These are phyloP conservation scores for Podospora conica DNA, from an alignment of 495 filamentous ascomycete species.

Conservation along the genomic window DNA sequence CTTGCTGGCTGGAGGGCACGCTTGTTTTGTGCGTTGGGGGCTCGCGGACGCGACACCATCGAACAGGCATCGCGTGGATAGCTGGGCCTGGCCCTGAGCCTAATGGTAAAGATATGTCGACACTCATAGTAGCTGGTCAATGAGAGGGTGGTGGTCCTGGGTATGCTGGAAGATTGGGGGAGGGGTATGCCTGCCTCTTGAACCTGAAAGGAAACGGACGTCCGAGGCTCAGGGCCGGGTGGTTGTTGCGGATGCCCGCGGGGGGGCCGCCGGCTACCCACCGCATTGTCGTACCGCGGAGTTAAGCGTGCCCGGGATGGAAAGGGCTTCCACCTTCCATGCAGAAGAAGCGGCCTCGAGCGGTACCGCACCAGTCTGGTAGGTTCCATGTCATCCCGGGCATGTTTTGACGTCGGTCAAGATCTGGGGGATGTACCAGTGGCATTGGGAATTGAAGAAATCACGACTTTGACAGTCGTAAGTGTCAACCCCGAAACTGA, in stretches of 20 bases:
- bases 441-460: no score
- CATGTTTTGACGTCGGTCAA: background rate
- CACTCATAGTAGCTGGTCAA: background rate
- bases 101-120: background rate
- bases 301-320: background rate
- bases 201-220: background rate
- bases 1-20: conserved; percentile 6
- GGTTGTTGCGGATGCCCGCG: background rate
- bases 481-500: no score
- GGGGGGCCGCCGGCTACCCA: background rate
- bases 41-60: background rate
- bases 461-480: background rate
- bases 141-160: background rate
- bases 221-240: background rate
- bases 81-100: background rate
- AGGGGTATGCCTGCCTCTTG: background rate
- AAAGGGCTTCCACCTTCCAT: background rate
- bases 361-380: no score
- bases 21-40: background rate
- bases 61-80: background rate
- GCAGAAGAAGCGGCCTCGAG: background rate
- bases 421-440: background rate
- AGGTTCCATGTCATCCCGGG: background rate
- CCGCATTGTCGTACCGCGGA: background rate
- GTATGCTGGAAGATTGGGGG: background rate